These are phyloP conservation scores for Thelephora ganbajun DNA, from an alignment of 768 basidiomycete species.

Conservation along the genomic window DNA sequence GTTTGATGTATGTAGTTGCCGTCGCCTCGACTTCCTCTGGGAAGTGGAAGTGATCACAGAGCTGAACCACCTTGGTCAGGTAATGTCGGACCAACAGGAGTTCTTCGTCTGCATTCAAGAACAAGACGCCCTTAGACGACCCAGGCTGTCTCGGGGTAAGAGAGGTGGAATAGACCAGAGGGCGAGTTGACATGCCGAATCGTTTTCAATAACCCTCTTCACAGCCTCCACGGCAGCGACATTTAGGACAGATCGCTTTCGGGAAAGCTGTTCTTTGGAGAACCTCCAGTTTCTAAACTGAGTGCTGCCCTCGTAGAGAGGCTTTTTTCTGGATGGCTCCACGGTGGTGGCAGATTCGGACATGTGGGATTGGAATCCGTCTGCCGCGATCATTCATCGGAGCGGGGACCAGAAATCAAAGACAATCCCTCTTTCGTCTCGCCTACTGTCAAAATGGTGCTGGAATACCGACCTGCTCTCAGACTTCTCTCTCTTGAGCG, in stretches of 20 bases:
- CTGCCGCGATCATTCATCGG: no score
- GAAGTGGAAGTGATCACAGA: conserved; percentile 77
- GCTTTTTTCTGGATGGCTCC: conserved; percentile 7
- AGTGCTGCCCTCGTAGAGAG: conserved; percentile 66
- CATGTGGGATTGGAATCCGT: neutral
- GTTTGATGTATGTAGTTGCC: conserved; percentile 81
- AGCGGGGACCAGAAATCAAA: no score
- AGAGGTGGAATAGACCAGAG: conserved; percentile 4
- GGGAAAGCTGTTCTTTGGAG: conserved; percentile 48
- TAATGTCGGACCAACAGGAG: conserved; percentile 82
- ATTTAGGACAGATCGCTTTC: conserved; percentile 57
- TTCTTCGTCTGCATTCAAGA: conserved; percentile 75
- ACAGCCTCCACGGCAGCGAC: conserved; percentile 65
- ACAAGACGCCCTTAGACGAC: conserved; percentile 57
- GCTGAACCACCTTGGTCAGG: conserved; percentile 67
- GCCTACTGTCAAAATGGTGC: no score
- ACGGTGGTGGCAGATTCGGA: neutral
- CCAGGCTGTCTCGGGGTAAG: conserved; percentile 33
- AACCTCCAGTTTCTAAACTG: conserved; percentile 86
- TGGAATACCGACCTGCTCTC: neutral
- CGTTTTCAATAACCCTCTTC: conserved; percentile 59
- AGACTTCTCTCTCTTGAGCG: no score
- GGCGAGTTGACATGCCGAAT: conserved; percentile 40
- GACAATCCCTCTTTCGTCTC: no score
- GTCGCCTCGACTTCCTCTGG: conserved; percentile 91